phyloP scores from a whole-genome alignment of 768 basidiomycete species.

The Phlebiopsis gigantea region DNA sequence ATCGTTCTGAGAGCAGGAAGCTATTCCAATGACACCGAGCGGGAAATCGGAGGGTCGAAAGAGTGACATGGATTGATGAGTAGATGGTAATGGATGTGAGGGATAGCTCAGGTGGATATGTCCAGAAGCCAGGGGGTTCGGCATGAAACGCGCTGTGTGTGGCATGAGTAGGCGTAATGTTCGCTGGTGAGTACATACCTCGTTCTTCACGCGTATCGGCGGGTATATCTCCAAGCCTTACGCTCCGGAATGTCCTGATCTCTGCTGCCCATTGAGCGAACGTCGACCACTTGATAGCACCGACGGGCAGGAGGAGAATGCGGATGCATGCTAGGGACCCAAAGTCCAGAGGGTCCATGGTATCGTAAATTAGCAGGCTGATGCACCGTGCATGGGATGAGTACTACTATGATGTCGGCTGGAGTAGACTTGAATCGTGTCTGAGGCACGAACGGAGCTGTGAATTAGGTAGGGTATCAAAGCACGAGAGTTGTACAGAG shows the following conservation, averaged over 20 bases:
- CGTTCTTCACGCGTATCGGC: slow-evolving; percentile 71
- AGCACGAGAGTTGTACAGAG: background rate
- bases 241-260: slow-evolving; percentile 64
- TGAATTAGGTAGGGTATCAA: background rate
- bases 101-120: slow-evolving; percentile 77
- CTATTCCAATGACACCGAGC: slow-evolving; percentile 84
- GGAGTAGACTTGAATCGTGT: background rate
- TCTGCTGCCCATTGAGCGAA: slow-evolving; percentile 75
- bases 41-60: slow-evolving; percentile 80
- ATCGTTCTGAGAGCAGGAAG: slow-evolving; percentile 57
- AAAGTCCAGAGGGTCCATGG: slow-evolving; percentile 69
- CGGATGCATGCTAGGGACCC: slow-evolving; percentile 82
- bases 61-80: slow-evolving; percentile 64
- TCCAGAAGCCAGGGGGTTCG: slow-evolving; percentile 68
- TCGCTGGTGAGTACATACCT: slow-evolving; percentile 38
- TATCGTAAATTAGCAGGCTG: background rate
- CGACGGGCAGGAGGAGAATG: slow-evolving; percentile 84
- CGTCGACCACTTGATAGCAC: slow-evolving; percentile 57
- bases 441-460: background rate
- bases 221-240: slow-evolving; percentile 81
- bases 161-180: background rate
- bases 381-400: background rate
- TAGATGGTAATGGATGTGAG: slow-evolving; percentile 66
- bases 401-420: background rate
- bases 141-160: slow-evolving; percentile 72